A percentile compares a stretch with the other conserved stretches of the same genome.
These are phyloP conservation scores for Rhizopus stolonifer DNA, from an alignment of 371 early-diverging fungal genomes.

Conservation along the genomic window DNA sequence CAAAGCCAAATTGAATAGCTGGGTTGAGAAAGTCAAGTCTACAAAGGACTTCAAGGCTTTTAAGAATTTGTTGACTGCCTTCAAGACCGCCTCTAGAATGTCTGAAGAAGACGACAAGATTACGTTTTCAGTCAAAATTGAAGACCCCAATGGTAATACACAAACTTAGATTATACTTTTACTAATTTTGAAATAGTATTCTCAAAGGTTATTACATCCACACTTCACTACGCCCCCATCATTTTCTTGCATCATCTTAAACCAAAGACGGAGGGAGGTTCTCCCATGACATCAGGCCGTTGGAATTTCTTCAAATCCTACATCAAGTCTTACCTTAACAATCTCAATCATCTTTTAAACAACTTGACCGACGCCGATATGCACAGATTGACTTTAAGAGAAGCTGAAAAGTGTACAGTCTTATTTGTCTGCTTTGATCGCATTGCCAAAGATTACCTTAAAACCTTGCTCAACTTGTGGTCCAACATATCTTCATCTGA, in stretches of 20 bases:
- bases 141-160: constrained; percentile 59
- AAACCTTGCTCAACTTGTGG: constrained; percentile 57
- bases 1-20: constrained; percentile 65
- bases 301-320: constrained; percentile 74
- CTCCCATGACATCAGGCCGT: constrained; percentile 54
- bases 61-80: constrained; percentile 75
- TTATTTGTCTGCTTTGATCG: constrained; percentile 85
- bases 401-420: constrained; percentile 70
- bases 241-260: constrained; percentile 60
- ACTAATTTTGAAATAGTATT: too few species aligned
- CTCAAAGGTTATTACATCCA: constrained; percentile 72
- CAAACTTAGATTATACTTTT: too few species aligned
- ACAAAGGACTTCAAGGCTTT: constrained; percentile 39
- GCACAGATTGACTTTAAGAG: constrained; percentile 76
- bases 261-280: constrained; percentile 38
- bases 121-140: constrained; percentile 63
- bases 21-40: constrained; percentile 65
- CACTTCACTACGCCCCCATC: constrained; percentile 57
- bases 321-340: constrained; percentile 78
- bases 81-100: constrained; percentile 79
- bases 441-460: constrained; percentile 75
- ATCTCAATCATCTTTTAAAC: constrained; percentile 67
- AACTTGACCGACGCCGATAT: constrained; percentile 81
- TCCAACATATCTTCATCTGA: constrained; percentile 59
- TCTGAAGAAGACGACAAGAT: constrained; percentile 64